Evolutionary conservation across 805 yeast species (phyloP).

Genomic region (Cyberlindnera xishuangbannaensis): DNA sequence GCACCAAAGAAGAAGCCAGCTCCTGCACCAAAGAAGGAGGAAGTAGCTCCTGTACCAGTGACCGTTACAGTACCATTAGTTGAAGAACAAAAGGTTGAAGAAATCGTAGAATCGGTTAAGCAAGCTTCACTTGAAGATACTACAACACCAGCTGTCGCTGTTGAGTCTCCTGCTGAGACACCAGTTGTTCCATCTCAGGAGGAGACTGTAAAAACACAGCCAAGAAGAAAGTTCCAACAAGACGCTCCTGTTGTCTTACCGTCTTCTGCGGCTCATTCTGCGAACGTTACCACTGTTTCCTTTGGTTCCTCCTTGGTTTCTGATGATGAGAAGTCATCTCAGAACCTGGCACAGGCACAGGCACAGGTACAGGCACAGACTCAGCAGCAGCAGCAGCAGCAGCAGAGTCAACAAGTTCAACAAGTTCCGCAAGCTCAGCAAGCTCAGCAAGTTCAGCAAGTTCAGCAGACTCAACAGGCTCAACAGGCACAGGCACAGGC

Average conservation of each 20-base stretch:
- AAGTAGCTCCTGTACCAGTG: conserved; percentile 14
- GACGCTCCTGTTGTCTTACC: conserved; percentile 50
- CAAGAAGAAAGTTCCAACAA: conserved; percentile 33
- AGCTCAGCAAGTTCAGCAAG: conserved; percentile 12
- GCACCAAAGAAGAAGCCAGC: conserved; percentile 21
- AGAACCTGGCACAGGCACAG: conserved; percentile 18
- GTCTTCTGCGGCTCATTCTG: conserved; percentile 29
- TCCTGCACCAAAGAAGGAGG: conserved; percentile 18
- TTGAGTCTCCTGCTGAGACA: conserved; percentile 2
- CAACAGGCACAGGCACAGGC: too few relatives aligned
- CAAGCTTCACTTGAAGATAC: conserved; percentile 16
- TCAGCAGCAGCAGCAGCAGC: conserved; percentile 16
- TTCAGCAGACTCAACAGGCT: conserved; percentile 2
- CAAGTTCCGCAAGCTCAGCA: conserved; percentile 6
- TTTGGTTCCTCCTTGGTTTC: conserved; percentile 51
- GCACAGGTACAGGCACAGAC: conserved; percentile 18
- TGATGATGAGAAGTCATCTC: conserved; percentile 25
- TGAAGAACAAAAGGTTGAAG: conserved; percentile 5
- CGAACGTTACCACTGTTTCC: conserved; percentile 49
- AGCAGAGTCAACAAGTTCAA: conserved; percentile 11
- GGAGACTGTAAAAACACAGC: conserved; percentile 6
- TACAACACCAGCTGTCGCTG: conserved; percentile 1
- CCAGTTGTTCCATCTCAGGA: conserved; percentile 1
- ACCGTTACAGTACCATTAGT: conserved; percentile 9
- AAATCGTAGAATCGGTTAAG: conserved; percentile 12